Conservation (phyloP, 192 early-diverging fungal species). For the Coemansia sp. region DNA sequence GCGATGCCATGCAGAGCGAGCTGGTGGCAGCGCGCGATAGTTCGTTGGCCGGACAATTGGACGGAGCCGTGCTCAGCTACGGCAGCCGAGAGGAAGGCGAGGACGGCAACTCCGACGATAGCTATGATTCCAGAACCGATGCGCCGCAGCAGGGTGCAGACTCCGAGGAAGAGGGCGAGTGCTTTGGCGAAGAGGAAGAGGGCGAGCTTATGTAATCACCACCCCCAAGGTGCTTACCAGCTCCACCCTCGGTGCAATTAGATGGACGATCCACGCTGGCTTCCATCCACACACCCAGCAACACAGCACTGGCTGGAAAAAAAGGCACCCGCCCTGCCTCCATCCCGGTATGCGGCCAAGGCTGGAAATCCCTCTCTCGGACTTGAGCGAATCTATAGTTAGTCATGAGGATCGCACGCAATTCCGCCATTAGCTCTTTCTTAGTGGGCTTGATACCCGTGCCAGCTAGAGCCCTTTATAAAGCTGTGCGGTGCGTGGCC, state of each 20-base stretch:
- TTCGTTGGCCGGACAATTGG: neutral
- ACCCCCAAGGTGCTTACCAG: neutral
- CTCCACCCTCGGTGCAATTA: neutral
- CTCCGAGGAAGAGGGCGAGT: conserved; percentile 40
- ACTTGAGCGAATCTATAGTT: neutral
- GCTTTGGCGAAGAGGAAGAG: conserved; percentile 34
- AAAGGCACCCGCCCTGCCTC: neutral
- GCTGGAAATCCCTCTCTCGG: neutral
- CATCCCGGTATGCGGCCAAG: neutral
- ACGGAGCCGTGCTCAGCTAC: neutral
- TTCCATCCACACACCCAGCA: neutral
- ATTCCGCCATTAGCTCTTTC: neutral
- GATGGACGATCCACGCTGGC: neutral
- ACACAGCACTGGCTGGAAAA: neutral
- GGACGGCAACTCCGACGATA: neutral
- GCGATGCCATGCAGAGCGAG: conserved; percentile 16
- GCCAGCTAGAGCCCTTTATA: neutral
- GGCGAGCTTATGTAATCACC: conserved; percentile 28
- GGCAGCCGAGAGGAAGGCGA: conserved; percentile 22
- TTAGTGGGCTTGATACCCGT: neutral
- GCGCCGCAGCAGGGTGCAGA: conserved; percentile 3
- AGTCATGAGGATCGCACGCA: neutral
- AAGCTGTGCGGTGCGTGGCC: neutral
- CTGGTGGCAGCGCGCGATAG: neutral
- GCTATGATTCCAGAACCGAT: neutral